These are phyloP conservation scores for Leishmania gerbilli DNA, from an alignment of 208 protist species.

Conservation along the genomic window DNA sequence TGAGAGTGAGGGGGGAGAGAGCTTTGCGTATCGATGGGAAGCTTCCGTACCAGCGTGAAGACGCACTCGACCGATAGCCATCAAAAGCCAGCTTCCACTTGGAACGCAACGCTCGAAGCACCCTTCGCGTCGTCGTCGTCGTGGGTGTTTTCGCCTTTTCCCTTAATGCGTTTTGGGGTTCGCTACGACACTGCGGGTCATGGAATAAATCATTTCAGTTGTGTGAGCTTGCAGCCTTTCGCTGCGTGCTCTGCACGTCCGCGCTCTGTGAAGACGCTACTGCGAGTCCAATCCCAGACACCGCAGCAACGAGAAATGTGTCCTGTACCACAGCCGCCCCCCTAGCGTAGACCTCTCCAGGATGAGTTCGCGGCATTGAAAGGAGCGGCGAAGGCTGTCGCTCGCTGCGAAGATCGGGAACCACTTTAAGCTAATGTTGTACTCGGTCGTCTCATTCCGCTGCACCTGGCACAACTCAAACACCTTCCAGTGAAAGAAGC, in stretches of 20 bases:
- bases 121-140: not conserved
- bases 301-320: conserved; percentile 64
- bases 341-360: conserved; percentile 47
- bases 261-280: conserved; percentile 24
- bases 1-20: not conserved
- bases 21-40: not conserved
- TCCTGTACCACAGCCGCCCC: conserved; percentile 59
- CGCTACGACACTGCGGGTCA: not conserved
- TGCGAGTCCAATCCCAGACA: conserved; percentile 31
- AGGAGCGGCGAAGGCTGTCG: conserved; percentile 46
- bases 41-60: not conserved
- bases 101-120: not conserved
- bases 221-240: not conserved
- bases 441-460: conserved; percentile 23
- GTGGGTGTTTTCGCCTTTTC: not conserved
- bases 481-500: conserved; percentile 65
- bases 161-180: not conserved
- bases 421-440: conserved; percentile 38
- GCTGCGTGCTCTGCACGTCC: not conserved
- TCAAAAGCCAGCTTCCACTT: not conserved
- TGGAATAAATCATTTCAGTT: not conserved
- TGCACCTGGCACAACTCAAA: conserved; percentile 28
- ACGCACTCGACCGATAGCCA: not conserved
- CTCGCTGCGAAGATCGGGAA: conserved; percentile 35
- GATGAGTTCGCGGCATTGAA: conserved; percentile 52